Base-by-base conservation (phyloP, 73 alveolate species). In the Paramecium sexaurelia region DNA sequence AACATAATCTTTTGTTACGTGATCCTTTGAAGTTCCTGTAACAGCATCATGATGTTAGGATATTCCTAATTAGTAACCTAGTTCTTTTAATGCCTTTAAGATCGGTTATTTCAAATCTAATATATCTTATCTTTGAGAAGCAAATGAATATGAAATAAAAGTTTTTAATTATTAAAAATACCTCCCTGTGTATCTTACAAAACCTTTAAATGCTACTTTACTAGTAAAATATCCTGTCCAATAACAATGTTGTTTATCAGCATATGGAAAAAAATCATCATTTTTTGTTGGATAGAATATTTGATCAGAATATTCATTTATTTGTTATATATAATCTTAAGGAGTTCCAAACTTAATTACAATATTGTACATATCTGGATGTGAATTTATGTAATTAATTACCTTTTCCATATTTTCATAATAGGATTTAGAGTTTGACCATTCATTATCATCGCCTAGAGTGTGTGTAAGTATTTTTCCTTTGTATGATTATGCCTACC, bases 171-270 rank as follows among this genome's bases (percentile, higher is more conserved):
- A 32, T 61, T 84, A 75, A 55, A 66, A 95, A 22, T 73, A 61
- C 78, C 92, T 93, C 7, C 95, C 92, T 36, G 91, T 91, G 37
- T 94, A 92, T 85, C 97, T 94, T 29, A 97, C 95, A 32, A 86
- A 93, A 47, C 96, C 96, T 86, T 96, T 97, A 61, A 96, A 92
- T 71, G 92, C 94, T 7, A 98, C 95, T 40, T 99, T 92, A 61
- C 98, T 94, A n/a, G 99, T 96, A 92, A 91, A 97, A 94, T 94
- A 98, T 0, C 99, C 99, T 24, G 99, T 96, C 99, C 99, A 98
- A 85, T 92, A 97, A 24, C 92, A 95, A 73, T 88, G 68, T 32
- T 55, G 56, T 32, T 69, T 78, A 67, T 94, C 97, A 55, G 97
- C 95, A 87, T 95, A 96, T 5, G 99, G 99, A 95, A 91, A 95